Evolutionary conservation across 2,329 filamentous ascomycete species (phyloP), one percentile per base, ranked within the genome.

Genomic region (Rhynchosporium agropyri): DNA sequence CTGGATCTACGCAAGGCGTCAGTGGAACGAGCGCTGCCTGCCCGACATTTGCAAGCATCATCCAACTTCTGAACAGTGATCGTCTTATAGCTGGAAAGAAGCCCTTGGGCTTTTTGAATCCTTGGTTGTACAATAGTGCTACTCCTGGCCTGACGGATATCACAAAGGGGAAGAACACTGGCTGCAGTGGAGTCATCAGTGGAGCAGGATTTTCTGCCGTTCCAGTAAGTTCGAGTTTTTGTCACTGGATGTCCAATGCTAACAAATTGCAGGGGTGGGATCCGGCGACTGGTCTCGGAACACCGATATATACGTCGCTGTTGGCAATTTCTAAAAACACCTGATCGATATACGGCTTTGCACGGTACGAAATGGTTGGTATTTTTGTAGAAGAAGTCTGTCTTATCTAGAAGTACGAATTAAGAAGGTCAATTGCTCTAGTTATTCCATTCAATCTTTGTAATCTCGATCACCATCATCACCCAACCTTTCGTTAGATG

Each of bases 31-130:
- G 78, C 12, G 84, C 84, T 13, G 81, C 84, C 1, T 76, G 81
- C 0, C 88, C 88, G 0, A 77, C 84, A 0, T 82, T 83, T 3
- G 80, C 84, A 1, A 83, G 80, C 38, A 78, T 89, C 58, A 78
- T 90, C 46, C 77, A 83, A 4, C 77, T 90, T 3, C 75, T 89
- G 54, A 90, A 89, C 68, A 85, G 87, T 66, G 84, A 83, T 0
- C 76, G 85, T 13, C 72, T 88, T 13, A 76, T 80, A 0, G 76
- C 76, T 26, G 83, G 83, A 2, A 80, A 82, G 72, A 68, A 71
- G 7, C 70, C 75, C 0, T 69, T 80, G 3, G 78, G 79, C 2
- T 79, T 79, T 69, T 68, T 80, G 67, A 80, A 80, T 67, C 78
- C 79, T 6, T 78, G 76, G 77, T 58, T 80, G 43, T 80, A 79